Percentiles rank a stretch among this genome's conserved stretches.
Evolutionary conservation across 2,329 filamentous ascomycete species (phyloP).

Genomic region (Fusarium napiforme): DNA sequence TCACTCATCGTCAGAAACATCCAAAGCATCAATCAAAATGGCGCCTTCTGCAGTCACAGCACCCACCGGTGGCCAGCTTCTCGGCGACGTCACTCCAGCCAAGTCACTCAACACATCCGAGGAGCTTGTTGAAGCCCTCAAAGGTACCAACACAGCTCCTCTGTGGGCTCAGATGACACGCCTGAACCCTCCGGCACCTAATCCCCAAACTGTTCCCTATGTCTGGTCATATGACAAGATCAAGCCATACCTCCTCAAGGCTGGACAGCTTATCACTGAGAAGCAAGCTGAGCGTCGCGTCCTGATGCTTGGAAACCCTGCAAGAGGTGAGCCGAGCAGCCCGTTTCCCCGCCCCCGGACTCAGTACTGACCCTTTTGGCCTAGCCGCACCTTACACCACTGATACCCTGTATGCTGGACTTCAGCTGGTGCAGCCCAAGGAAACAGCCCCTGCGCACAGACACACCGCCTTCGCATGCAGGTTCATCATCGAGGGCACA

Average conservation of each 20-base stretch:
- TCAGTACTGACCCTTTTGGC: neutral
- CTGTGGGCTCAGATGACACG: constrained; percentile 60
- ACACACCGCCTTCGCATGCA: constrained; percentile 65
- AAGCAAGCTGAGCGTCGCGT: constrained; percentile 55
- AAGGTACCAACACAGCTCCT: constrained; percentile 43
- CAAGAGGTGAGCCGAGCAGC: constrained; percentile 51
- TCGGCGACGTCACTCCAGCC: neutral
- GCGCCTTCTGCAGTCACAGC: neutral
- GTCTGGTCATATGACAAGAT: constrained; percentile 52
- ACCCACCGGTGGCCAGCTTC: rapidly evolving
- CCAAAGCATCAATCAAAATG: neutral
- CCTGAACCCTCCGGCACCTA: constrained; percentile 58
- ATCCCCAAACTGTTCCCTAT: constrained; percentile 53
- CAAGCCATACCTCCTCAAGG: constrained; percentile 47
- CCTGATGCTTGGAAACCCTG: constrained; percentile 54
- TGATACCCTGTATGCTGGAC: constrained; percentile 66
- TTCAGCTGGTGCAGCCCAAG: constrained; percentile 66
- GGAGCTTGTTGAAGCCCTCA: neutral
- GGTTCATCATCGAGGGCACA: constrained; percentile 67
- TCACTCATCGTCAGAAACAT: neutral
- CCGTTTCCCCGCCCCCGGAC: rapidly evolving
- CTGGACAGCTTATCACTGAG: constrained; percentile 50
- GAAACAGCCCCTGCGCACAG: constrained; percentile 66
- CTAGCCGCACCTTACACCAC: constrained; percentile 64
- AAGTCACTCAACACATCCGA: neutral